Evolutionary conservation across 1,284 basidiomycete species (phyloP), one percentile per base, ranked within the genome.

Genomic region (Trametes hirsuta): DNA sequence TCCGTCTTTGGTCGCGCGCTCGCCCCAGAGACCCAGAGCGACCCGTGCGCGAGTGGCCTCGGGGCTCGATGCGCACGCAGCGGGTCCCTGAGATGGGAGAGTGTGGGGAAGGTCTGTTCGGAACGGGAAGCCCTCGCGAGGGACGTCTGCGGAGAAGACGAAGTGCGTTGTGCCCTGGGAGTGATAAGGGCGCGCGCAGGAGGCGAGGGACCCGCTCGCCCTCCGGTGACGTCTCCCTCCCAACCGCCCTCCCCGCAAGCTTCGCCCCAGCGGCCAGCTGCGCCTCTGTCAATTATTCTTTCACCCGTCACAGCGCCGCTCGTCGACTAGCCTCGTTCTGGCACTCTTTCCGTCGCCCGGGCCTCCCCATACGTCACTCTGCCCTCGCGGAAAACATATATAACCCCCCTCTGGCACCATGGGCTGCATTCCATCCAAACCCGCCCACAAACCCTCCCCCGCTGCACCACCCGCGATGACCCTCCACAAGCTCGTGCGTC

Each of bases 401-500:
- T 58, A 55, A 51, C 47, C 40, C 37, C 37, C 35, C 47, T 30
- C 30, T 30, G 30, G 3, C 37, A 41, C 14, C 54, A 66, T 66
- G 65, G 65, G 65, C 53, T 63, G 59, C 50, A 39, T 62, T 2
- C 58, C 57, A 35, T 66, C 65, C 62, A 64, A 64, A 47, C 55
- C 57, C 47, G n/a, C 35, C 25, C 53, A 55, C 36, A 37, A 54
- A 30, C 25, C 57, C 57, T 36, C 49, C 45, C 39, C 12, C 4
- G 39, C 46, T 15, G 10, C 60, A 15, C 3, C 56, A 24, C 25
- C 50, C 14, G 46, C 42, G 49, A 61, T 47, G 59, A 61, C 56
- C 37, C 64, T 72, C 25, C 69, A 71, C 48, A 58, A 67, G 18
- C 71, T 74, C 55, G 42, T 62, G 36, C 68, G 69, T 35, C 69